phyloP scores from a whole-genome alignment of 1,139 yeast species.

The Magnusiomyces suaveolens region DNA sequence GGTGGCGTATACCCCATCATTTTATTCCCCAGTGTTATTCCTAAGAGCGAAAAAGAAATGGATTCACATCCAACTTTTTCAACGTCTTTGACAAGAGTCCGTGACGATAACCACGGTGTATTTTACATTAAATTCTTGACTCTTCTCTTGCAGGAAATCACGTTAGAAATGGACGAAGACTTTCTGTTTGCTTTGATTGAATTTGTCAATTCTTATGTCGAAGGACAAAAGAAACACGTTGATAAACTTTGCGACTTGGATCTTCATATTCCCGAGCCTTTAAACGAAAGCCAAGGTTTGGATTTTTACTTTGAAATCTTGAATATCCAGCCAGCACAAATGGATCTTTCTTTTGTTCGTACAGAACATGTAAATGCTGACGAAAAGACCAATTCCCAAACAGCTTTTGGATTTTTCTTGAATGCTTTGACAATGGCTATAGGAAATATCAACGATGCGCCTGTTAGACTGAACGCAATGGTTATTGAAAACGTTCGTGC shows the following conservation, averaged over 20 bases:
- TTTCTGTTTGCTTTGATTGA: conserved; percentile 76
- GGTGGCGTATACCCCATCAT: conserved; percentile 86
- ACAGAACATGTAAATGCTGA: conserved; percentile 68
- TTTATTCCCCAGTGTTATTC: conserved; percentile 81
- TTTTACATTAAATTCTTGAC: conserved; percentile 87
- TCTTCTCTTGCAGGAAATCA: conserved; percentile 75
- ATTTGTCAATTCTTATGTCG: conserved; percentile 41
- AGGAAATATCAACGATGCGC: conserved; percentile 96
- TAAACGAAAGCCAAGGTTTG: conserved; percentile 46
- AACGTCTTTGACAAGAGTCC: conserved; percentile 70
- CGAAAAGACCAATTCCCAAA: conserved; percentile 43
- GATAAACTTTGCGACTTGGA: conserved; percentile 50
- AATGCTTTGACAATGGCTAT: conserved; percentile 92
- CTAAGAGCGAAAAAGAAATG: conserved; percentile 76
- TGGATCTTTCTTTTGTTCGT: conserved; percentile 83
- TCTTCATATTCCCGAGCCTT: conserved; percentile 63
- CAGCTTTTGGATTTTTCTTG: conserved; percentile 58
- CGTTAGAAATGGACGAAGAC: conserved; percentile 89
- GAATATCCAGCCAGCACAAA: conserved; percentile 83
- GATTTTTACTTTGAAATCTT: conserved; percentile 88
- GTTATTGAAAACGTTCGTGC: conserved; percentile 86
- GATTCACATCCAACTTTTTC: conserved; percentile 85
- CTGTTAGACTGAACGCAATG: conserved; percentile 78
- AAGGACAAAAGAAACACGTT: conserved; percentile 54
- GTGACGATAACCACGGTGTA: conserved; percentile 87